Evolutionary conservation across 2,329 filamentous ascomycete genomes (phyloP).

Genomic region (Calonectria henricotiae): DNA sequence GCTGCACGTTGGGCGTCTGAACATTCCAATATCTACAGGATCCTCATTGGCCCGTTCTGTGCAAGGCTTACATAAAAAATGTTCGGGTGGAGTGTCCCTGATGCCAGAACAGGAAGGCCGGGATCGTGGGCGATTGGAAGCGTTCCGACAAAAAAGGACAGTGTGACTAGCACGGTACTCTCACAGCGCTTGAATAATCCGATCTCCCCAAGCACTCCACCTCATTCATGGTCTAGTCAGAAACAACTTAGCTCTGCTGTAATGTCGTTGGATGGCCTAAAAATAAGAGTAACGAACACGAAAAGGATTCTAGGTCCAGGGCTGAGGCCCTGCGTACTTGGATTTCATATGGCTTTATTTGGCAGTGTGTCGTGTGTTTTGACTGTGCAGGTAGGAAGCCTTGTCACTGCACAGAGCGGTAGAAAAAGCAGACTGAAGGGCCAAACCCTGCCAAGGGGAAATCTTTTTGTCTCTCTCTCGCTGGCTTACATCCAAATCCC

Average conservation of each 20-base stretch:
- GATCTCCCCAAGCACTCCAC: constrained; percentile 21
- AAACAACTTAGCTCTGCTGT: constrained; percentile 12
- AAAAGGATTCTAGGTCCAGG: background rate
- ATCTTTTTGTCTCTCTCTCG: background rate
- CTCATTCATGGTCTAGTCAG: background rate
- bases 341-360: background rate
- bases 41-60: constrained; percentile 28
- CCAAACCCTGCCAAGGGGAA: constrained; percentile 25
- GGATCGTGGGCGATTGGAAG: constrained; percentile 6
- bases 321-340: background rate
- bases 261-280: constrained; percentile 1
- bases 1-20: background rate
- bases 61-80: constrained; percentile 25
- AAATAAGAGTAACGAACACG: constrained; percentile 7
- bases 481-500: background rate
- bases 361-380: constrained; percentile 17
- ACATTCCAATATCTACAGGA: constrained; percentile 9
- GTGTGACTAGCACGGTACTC: constrained; percentile 10
- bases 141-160: background rate
- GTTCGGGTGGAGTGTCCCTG: constrained; percentile 20
- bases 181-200: constrained; percentile 15
- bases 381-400: constrained; percentile 5
- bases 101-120: constrained; percentile 37
- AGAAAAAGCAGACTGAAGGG: background rate
- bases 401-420: constrained; percentile 4